Evolutionary conservation across 306 rosid species (phyloP).

Genomic region (Begonia masoniana): DNA sequence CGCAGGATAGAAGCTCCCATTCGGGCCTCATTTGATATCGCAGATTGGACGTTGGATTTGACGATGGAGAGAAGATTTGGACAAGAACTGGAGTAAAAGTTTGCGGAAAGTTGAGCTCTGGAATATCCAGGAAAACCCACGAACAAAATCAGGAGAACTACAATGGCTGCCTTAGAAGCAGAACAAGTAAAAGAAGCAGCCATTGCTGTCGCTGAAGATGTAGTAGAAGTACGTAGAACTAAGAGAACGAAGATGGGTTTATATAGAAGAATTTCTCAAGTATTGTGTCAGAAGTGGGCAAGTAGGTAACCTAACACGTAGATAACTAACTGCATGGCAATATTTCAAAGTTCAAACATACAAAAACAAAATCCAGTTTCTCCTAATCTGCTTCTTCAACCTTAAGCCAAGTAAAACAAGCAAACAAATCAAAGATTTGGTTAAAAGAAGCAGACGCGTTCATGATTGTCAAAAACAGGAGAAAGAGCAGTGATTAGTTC

Average conservation of each 20-base stretch:
- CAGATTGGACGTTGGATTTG: constrained; percentile 34
- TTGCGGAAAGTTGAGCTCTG: constrained; percentile 42
- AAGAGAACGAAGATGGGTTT: neutral
- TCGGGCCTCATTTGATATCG: constrained; percentile 53
- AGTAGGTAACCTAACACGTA: constrained; percentile 1
- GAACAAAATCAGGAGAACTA: constrained; percentile 16
- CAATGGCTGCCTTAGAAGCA: neutral
- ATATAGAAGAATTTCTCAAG: neutral
- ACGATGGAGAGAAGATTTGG: constrained; percentile 48
- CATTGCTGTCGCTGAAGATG: constrained; percentile 1
- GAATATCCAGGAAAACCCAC: constrained; percentile 17
- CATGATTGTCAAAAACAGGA: too few relatives aligned
- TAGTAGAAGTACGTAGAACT: too few relatives aligned
- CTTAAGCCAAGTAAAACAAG: too few relatives aligned
- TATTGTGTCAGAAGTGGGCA: neutral
- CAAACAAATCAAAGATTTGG: too few relatives aligned
- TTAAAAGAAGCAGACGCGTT: too few relatives aligned
- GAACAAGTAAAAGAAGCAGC: constrained; percentile 8
- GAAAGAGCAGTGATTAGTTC: too few relatives aligned
- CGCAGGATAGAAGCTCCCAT: constrained; percentile 98
- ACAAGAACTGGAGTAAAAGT: constrained; percentile 43
- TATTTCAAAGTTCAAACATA: constrained; percentile 1
- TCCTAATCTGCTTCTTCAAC: too few relatives aligned
- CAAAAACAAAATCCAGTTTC: neutral
- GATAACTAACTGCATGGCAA: neutral